Base-by-base conservation (phyloP, 2,329 filamentous ascomycete genomes). In the Colletotrichum cereale region DNA sequence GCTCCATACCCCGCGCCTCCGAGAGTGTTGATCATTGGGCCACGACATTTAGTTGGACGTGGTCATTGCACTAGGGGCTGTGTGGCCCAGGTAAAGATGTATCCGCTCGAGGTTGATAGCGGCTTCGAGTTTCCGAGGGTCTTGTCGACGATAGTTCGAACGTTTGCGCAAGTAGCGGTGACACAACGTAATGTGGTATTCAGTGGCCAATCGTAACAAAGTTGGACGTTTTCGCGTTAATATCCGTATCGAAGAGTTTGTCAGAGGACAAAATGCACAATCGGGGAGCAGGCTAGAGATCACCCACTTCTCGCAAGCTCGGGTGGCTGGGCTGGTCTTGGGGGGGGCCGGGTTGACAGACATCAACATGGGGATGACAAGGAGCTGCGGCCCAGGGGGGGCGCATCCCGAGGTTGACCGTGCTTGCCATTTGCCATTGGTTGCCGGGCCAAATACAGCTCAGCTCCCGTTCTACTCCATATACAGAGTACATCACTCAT, bases 11-110 rank as follows among this genome's bases (percentile, higher is more conserved):
- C 87, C 85, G 81, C 88, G 86, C 83, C 73, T 73, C 47, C 89
- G 86, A 84, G 87, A 87, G 80, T 85, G 84, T 78, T 86, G 85
- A 84, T 93, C 89, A 87, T 91, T 90, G 73, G 85, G 85, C 78
- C 86, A 85, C 79, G 89, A 88, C 88, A 90, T 91, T 79, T 82
- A 84, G 72, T 74, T 76, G 74, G 71, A 68, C 34, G 67, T 64
- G 26, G 60, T 58, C 73, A 74, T 74, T 66, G 73, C 73, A 74
- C 38, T 36, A 61, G 53, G 67, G 67, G 66, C 26, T 48, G 26
- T 34, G 24, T 34, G 38, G 69, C 69, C 65, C 58, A 68, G 42
- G 65, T 68, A 47, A 42, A 26, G 10, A 26, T 34, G 36, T 61
- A 34, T 71, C 38, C 36, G 65, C 34, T 52, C n/a, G 31, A 31